Evolutionary conservation across 2,329 filamentous ascomycete species (phyloP).

Genomic region (Helotiales sp.): DNA sequence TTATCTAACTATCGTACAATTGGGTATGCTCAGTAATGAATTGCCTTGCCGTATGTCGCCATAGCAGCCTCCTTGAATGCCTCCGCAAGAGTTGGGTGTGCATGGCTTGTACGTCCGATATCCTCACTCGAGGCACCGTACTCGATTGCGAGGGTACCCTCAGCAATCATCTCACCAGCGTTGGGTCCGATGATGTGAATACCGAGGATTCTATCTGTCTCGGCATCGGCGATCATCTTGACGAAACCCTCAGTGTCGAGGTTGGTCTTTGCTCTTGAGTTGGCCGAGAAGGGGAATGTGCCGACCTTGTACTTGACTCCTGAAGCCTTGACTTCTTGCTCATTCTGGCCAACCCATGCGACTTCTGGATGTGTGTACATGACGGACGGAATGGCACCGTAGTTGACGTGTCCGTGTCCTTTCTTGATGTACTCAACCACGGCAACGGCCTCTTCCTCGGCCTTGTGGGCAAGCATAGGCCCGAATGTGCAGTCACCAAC

Average conservation of each 20-base stretch:
- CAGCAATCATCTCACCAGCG: constrained; percentile 99
- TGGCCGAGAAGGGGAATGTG: constrained; percentile 96
- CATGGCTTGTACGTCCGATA: constrained; percentile 92
- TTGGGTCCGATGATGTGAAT: constrained; percentile 96
- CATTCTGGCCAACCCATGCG: constrained; percentile 97
- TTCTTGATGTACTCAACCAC: constrained; percentile 98
- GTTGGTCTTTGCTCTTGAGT: constrained; percentile 99
- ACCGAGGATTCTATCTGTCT: constrained; percentile 94
- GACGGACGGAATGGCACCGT: constrained; percentile 94
- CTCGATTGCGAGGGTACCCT: constrained; percentile 92
- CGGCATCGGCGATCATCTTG: constrained; percentile 94
- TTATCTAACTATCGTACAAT: constrained; percentile 39
- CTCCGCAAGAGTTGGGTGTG: constrained; percentile 85
- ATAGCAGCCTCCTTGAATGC: constrained; percentile 99
- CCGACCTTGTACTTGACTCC: constrained; percentile 92
- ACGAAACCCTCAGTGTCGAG: constrained; percentile 93
- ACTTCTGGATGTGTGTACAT: constrained; percentile 99
- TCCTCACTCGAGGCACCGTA: constrained; percentile 97
- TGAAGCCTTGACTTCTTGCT: constrained; percentile 90
- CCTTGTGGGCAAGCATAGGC: constrained; percentile 99
- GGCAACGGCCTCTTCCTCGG: constrained; percentile 95
- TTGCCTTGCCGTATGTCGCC: constrained; percentile 93
- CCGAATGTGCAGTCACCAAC: constrained; percentile 97
- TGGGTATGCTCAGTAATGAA: constrained; percentile 75
- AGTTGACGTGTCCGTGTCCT: constrained; percentile 98